Percentiles rank a stretch among this genome's conserved stretches.
phyloP scores from a whole-genome alignment of 306 rosid genomes.

The Crotalaria pallida region DNA sequence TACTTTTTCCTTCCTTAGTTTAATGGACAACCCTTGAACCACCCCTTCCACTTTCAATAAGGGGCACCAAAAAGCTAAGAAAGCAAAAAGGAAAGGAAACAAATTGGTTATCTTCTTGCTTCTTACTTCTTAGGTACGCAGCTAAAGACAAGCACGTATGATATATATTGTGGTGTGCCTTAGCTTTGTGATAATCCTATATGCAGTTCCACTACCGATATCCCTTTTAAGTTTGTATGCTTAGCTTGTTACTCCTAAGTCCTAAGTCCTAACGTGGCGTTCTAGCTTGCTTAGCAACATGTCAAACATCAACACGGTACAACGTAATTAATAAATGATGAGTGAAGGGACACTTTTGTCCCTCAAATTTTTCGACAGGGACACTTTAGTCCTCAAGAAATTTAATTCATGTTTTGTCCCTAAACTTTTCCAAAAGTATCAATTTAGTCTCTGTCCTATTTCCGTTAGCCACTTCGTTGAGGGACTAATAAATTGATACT shows the following conservation, averaged over 20 bases:
- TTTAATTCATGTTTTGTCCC: no score
- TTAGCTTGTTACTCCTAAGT: constrained; percentile 7
- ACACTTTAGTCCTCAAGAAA: no score
- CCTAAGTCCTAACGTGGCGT: no score
- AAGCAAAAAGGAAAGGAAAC: constrained; percentile 13
- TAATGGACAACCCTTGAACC: constrained; percentile 9
- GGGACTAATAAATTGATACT: no score
- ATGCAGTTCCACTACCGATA: constrained; percentile 30
- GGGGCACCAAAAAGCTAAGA: not conserved
- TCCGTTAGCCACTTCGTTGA: no score
- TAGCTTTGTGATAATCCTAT: constrained; percentile 27
- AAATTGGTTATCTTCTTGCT: constrained; percentile 23
- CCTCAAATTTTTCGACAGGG: no score
- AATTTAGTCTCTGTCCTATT: no score
- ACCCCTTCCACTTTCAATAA: not conserved
- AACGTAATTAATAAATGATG: no score
- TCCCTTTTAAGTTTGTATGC: constrained; percentile 7
- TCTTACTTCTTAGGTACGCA: constrained; percentile 23
- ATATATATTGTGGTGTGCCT: not conserved
- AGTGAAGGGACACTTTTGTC: no score
- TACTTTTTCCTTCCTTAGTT: constrained; percentile 25
- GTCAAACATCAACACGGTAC: no score
- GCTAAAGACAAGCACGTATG: constrained; percentile 15
- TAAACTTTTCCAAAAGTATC: no score
- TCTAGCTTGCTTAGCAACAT: constrained; percentile 8